phyloP scores from a whole-genome alignment of 164 flowering plant species.

The Annona squamosa region DNA sequence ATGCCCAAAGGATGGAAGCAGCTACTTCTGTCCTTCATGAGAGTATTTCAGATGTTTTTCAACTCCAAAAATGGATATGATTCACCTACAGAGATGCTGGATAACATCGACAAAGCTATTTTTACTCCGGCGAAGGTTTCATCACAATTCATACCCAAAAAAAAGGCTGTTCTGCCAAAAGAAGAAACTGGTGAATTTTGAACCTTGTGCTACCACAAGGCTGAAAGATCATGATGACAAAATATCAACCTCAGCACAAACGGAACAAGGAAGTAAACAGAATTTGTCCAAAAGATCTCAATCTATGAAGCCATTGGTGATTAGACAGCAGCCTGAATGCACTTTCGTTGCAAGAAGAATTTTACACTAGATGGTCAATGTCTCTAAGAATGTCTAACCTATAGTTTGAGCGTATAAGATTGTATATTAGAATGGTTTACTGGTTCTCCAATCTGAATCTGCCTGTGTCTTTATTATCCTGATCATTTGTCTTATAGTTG shows the following conservation, averaged over 20 bases:
- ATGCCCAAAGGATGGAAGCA: constrained; percentile 17
- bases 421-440: too few species aligned
- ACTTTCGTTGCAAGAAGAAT: too few species aligned
- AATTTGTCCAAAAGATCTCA: neutral
- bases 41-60: constrained; percentile 43
- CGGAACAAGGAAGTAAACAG: neutral
- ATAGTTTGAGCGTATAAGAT: too few species aligned
- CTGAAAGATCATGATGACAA: neutral
- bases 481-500: too few species aligned
- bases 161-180: neutral
- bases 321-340: too few species aligned
- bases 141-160: neutral
- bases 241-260: neutral
- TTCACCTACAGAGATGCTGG: constrained; percentile 21
- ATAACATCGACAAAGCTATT: constrained; percentile 34
- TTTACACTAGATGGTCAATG: too few species aligned
- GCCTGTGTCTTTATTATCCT: too few species aligned
- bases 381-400: too few species aligned
- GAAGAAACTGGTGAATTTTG: neutral
- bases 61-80: constrained; percentile 31
- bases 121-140: constrained; percentile 16
- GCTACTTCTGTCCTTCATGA: constrained; percentile 24
- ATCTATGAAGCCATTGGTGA: neutral
- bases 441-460: too few species aligned
- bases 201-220: neutral